Evolutionary conservation across 2,329 filamentous ascomycete species (phyloP), one percentile per base, ranked within the genome.

Genomic region (Pseudogymnoascus sp.): DNA sequence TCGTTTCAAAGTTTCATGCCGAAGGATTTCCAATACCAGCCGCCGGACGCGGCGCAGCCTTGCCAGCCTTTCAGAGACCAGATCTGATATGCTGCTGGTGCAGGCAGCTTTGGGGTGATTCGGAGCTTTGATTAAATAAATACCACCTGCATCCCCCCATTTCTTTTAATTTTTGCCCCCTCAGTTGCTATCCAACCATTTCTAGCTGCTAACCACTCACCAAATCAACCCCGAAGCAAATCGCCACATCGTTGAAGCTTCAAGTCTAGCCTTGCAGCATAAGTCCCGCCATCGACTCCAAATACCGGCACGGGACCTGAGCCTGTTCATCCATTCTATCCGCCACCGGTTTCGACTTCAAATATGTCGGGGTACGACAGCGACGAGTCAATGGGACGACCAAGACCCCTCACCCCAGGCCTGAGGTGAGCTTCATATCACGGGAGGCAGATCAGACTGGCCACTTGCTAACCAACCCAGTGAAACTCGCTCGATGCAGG

Each of bases 361-460:
- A 55, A 55, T 55, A 55, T 55, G 49, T 7, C 49, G n/a, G 49
- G 49, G 33, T 55, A 55, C 16, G 49, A 55, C 9, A 55, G 28
- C 28, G 49, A 55, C 16, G 28, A 55, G 28, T 55, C 49, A 6
- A 55, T 55, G 49, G 25, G 25, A 12, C n/a, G 25, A 7, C n/a
- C 45, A 6, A 18, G 1, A 2, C n/a, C 28, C 3, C 49, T 35
- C 49, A 55, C 49, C 1, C 49, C 49, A 4, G 49, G 49, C 28
- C 49, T 55, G 28, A 55, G 49, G 49, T 55, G 16, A 55, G 28
- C 16, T 55, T 21, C 5, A 55, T 55, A 55, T 9, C 28, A 55
- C 14, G 28, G 14, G 25, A 8, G 11, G n/a, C n/a, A 55, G 9
- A 21, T 18, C 28, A 55, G 5, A 55, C 28, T 35, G 5, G 9